Evolutionary conservation across 495 filamentous ascomycete genomes (phyloP), one percentile per base, ranked within the genome.

Genomic region (Xylaria intraflava): DNA sequence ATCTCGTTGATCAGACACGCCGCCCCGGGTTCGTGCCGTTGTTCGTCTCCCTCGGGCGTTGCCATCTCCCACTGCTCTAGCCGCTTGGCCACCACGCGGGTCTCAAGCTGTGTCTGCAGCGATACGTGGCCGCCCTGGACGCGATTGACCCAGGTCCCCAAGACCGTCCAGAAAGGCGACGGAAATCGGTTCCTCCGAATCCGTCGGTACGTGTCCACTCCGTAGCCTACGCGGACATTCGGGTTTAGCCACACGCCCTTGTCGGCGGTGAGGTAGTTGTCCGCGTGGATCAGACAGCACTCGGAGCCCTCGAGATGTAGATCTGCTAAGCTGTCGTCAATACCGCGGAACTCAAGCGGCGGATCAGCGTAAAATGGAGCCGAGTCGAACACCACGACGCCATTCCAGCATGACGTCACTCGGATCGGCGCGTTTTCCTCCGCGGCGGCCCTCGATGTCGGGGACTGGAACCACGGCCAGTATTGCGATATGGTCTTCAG

Each of bases 361-460:
- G 62, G 49, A 4, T 66, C 55, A 12, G 66, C 57, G 53, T 79
- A 78, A 69, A 89, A 88, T 2, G 86, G 82, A 3, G 66, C 61
- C 22, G 52, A 56, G 19, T 64, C 47, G 36, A 69, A 58, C 16
- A 57, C 66, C 57, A 83, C 75, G 68, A 92, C 85, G 39, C 89
- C 88, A 48, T 93, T 93, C 89, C 89, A 95, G 66, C 89, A 95
- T 51, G 83, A 87, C 26, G 66, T 69, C 0, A 94, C 88, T 2
- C 82, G 84, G 6, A 91, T 77, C 0, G 87, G 82, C 3, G 68
- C 55, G 55, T 78, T 73, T 4, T 56, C 59, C 23, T 76, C 68
- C 26, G 89, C 69, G 0, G 86, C 81, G 9, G 75, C 62, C 30
- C 82, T 74, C 9, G 88, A 88, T 12, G 63, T 65, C 0, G 69